A percentile compares a stretch with the other conserved stretches of the same genome.
Conservation (phyloP, 2,329 filamentous ascomycete genomes). For the Hymenoscyphus fraxineus region DNA sequence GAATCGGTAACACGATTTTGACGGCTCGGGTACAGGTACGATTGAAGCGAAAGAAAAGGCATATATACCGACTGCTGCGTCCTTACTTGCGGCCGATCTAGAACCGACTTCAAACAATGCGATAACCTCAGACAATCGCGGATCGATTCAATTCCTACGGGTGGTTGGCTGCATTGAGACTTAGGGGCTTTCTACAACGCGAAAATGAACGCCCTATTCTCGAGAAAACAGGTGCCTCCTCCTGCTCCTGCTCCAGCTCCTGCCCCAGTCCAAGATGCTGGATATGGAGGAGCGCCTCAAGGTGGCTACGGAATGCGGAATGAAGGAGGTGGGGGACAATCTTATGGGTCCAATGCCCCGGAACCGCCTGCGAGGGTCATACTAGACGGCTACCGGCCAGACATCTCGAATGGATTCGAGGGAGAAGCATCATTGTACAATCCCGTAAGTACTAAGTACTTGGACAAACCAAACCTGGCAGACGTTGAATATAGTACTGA, state of each 20-base stretch:
- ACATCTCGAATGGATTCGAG: conserved; percentile 52
- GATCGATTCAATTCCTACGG: neutral
- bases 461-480: neutral
- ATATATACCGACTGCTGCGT: neutral
- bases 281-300: conserved; percentile 17
- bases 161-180: neutral
- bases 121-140: conserved; percentile 1
- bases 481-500: neutral
- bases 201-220: conserved; percentile 11
- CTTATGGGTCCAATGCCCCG: conserved; percentile 14
- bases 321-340: conserved; percentile 13
- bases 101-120: conserved; percentile 6
- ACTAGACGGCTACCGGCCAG: conserved; percentile 56
- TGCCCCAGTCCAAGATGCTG: conserved; percentile 21
- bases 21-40: neutral
- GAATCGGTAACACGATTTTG: neutral
- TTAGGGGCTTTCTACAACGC: neutral
- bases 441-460: conserved; percentile 43
- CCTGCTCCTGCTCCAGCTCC: neutral
- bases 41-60: neutral
- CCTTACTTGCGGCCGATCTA: neutral
- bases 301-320: conserved; percentile 16
- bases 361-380: conserved; percentile 46
- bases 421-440: conserved; percentile 53
- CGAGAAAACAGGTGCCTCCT: conserved; percentile 20